Conservation (phyloP, 345 rosid species). For the Durio zibethinus region DNA sequence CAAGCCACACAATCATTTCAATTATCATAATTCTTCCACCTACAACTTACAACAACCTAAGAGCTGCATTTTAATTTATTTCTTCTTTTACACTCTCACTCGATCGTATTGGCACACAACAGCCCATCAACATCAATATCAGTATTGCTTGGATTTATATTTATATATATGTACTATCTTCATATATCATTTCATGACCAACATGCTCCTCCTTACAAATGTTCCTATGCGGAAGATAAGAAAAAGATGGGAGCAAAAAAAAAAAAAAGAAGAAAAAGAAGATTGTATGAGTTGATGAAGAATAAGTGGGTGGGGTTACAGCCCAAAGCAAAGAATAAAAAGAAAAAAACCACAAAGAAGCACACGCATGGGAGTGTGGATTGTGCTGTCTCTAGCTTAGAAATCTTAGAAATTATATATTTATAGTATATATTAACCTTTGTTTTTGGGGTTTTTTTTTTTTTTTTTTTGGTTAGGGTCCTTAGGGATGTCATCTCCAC, state of each 20-base stretch:
- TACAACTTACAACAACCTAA: constrained; percentile 1
- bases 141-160: neutral
- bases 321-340: neutral
- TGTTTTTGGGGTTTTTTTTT: neutral
- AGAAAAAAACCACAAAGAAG: neutral
- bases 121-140: neutral
- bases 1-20: constrained; percentile 2
- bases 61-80: neutral
- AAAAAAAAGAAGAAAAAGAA: neutral
- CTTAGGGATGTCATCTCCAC: neutral
- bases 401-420: neutral
- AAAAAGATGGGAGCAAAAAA: neutral
- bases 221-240: neutral
- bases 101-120: neutral
- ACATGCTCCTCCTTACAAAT: neutral
- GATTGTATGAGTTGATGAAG: neutral
- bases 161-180: neutral
- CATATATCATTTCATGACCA: neutral
- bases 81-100: neutral
- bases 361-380: constrained; percentile 1
- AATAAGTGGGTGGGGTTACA: constrained; percentile 5
- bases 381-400: constrained; percentile 1
- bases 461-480: no score
- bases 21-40: constrained; percentile 6
- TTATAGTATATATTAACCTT: neutral